Evolutionary conservation across 768 basidiomycete species (phyloP).

Genomic region (Russula compacta): DNA sequence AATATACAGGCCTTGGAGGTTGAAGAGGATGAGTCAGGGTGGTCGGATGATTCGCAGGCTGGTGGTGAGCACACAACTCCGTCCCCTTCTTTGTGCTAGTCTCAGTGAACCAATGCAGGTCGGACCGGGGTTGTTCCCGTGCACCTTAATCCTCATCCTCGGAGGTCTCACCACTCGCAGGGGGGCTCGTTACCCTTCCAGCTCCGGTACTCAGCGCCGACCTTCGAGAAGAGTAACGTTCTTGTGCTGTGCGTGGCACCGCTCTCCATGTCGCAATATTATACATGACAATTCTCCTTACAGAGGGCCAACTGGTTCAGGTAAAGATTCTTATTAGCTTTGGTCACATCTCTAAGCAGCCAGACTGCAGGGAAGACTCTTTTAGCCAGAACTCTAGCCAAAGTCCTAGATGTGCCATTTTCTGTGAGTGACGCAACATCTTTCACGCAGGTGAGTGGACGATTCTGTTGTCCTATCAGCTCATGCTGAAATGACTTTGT

Average conservation of each 20-base stretch:
- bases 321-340: slow-evolving; percentile 30
- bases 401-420: slow-evolving; percentile 87
- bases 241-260: slow-evolving; percentile 64
- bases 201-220: slow-evolving; percentile 38
- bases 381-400: slow-evolving; percentile 84
- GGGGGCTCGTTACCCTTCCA: slow-evolving; percentile 26
- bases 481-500: not conserved
- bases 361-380: slow-evolving; percentile 67
- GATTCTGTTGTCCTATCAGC: not conserved
- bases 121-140: slow-evolving; percentile 39
- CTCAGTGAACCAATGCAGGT: slow-evolving; percentile 3
- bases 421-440: slow-evolving; percentile 90
- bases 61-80: slow-evolving; percentile 25
- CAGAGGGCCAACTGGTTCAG: slow-evolving; percentile 82
- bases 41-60: slow-evolving; percentile 23
- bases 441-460: slow-evolving; percentile 66
- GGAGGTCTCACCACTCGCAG: slow-evolving; percentile 16
- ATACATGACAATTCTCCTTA: not conserved
- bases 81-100: not conserved
- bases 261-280: slow-evolving; percentile 17
- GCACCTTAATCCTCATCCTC: slow-evolving; percentile 51
- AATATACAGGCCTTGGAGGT: slow-evolving; percentile 47
- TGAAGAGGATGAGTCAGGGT: slow-evolving; percentile 25
- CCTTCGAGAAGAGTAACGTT: slow-evolving; percentile 95
- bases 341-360: slow-evolving; percentile 1